Evolutionary conservation across 2,329 filamentous ascomycete genomes (phyloP).

Genomic region (Scedosporium apiospermum): DNA sequence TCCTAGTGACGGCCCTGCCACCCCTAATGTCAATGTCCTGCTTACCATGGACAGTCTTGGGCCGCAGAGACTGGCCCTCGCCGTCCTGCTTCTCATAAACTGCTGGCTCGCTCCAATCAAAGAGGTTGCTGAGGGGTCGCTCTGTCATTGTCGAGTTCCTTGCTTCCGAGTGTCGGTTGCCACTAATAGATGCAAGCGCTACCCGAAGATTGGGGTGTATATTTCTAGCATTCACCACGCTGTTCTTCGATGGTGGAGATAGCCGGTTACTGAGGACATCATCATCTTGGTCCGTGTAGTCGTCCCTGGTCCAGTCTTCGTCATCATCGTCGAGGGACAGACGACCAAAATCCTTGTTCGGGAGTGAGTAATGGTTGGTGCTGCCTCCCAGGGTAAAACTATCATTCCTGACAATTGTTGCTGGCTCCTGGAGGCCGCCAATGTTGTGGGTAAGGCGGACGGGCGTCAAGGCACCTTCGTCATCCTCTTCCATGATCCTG

Average conservation of each 20-base stretch:
- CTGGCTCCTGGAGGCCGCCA: conserved; percentile 5
- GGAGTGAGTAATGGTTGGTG: conserved; percentile 21
- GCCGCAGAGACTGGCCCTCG: conserved; percentile 50
- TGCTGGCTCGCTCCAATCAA: conserved; percentile 67
- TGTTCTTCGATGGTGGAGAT: conserved; percentile 42
- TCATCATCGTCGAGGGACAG: conserved; percentile 53
- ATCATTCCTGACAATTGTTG: not conserved
- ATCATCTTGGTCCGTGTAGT: conserved; percentile 45
- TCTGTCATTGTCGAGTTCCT: conserved; percentile 23
- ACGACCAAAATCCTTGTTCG: conserved; percentile 33
- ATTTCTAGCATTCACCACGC: conserved; percentile 42
- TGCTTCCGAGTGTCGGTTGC: conserved; percentile 25
- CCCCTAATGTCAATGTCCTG: conserved; percentile 62
- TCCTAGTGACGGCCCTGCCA: conserved; percentile 57
- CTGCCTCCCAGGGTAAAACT: conserved; percentile 10
- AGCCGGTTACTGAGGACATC: conserved; percentile 44
- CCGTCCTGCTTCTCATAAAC: conserved; percentile 51
- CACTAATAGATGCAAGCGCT: conserved; percentile 43
- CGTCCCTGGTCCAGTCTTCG: conserved; percentile 50
- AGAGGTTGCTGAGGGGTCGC: conserved; percentile 57
- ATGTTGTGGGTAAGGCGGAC: conserved; percentile 26
- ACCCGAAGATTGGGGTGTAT: conserved; percentile 44
- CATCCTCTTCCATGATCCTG: conserved; percentile 55
- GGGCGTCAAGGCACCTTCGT: conserved; percentile 47
- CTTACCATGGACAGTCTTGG: conserved; percentile 68